Evolutionary conservation across 2,329 filamentous ascomycete species (phyloP), one percentile per base, ranked within the genome.

Genomic region (Cercospora sp.): DNA sequence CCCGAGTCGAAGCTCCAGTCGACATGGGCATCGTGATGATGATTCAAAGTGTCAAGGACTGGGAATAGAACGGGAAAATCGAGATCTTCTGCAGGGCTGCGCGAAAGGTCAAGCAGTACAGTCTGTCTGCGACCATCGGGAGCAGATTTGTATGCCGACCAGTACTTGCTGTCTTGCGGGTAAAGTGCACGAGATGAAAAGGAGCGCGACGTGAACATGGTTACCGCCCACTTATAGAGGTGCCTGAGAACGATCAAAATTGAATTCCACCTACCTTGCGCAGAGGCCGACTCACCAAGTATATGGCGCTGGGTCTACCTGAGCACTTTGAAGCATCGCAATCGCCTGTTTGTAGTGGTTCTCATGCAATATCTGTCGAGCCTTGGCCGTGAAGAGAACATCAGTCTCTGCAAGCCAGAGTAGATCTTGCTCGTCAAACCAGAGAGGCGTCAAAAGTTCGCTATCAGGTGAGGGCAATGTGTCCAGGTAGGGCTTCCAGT

Each of bases 161-260:
- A 80, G 67, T 78, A 77, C 61, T 78, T 78, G 70, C 74, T 76
- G 28, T 77, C 76, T 21, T 75, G 70, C 5, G 78, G 78, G 5
- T 70, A 71, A 12, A 80, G 69, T 37, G 77, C 74, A 49, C 73
- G 73, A 24, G 83, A 85, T 16, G 82, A 82, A 72, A 86, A 86
- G 16, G 82, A 82, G 34, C 85, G 81, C 3, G 84, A 85, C 3
- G 82, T 82, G 72, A 82, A 84, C 24, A 86, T 82, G 5, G 83
- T 84, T 16, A 83, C 80, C n/a, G 84, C 82, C 82, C 84, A 85
- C 49, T 80, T 74, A 69, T 82, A 84, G 13, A 82, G 78, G 49
- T 82, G 76, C 81, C 84, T 85, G 75, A 18, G 49, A 68, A 65
- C 26, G 59, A 72, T 71, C 67, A 74, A 70, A 73, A 70, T 37